Evolutionary conservation across 305 asterid species (phyloP), one percentile per base, ranked within the genome.

Genomic region (Nicotiana rustica): DNA sequence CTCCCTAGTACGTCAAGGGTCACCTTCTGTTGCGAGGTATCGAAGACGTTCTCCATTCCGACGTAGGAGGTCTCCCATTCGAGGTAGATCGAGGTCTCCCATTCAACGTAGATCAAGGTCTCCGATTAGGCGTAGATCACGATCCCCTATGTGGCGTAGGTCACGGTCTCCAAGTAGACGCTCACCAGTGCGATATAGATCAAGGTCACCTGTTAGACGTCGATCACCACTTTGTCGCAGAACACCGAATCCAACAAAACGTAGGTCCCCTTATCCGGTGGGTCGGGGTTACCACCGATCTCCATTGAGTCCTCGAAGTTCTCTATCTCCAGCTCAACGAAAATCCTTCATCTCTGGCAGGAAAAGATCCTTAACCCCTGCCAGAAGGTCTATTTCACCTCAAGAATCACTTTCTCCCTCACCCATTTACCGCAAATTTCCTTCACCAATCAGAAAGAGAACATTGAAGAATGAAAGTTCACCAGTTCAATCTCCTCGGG

Each of bases 1-100:
- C 21, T 91, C 94, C 33, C 89, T 61, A 66, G 81, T 90, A 61
- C 86, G 89, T 6, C 90, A 83, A 80, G 86, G 90, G 85, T 91
- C 97, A 83, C 97, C 98, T 84, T 91, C 98, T 82, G 93, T 94
- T 59, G 69, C 18, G 10, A 90, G 92, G 76, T 86, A 85, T 76
- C 87, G 93, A 80, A 89, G 82, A 71, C 92, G 86, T 77, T 91
- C 95, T 81, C 92, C 98, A 19, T 67, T 86, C 80, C 90, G 88
- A 10, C 89, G 84, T 77, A 88, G 93, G 5, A 86, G 96, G 35
- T 89, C 97, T 81, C 95, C 94, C 2, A 17, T 88, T 79, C 88
- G 89, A 14, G 91, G 91, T 36, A 86, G 96, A 84, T 90, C 97
- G 33, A 84, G 96, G 47, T 93, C 97, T 6, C 96, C 97, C 4